Conservation (phyloP, 345 rosid species). For the Eucalyptus cladocalyx region DNA sequence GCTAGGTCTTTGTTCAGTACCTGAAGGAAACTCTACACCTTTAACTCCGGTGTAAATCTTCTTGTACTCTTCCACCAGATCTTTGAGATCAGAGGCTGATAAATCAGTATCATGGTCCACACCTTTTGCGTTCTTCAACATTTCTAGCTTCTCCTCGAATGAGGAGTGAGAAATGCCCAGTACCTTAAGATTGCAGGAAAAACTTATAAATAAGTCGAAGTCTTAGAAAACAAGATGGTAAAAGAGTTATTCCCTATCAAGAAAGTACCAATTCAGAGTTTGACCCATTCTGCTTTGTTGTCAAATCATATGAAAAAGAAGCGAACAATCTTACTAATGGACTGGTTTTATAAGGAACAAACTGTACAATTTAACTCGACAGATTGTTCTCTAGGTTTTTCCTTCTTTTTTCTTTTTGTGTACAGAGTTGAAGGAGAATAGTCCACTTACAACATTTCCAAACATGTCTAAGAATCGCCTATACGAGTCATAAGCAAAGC, state of each 20-base stretch:
- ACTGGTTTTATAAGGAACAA: background rate
- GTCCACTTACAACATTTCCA: conserved; percentile 75
- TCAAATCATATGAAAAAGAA: background rate
- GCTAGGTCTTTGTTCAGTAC: conserved; percentile 9
- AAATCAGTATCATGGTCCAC: conserved; percentile 61
- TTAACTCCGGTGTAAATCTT: conserved; percentile 49
- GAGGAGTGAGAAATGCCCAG: conserved; percentile 78
- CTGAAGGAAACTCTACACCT: conserved; percentile 78
- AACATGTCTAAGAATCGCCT: conserved; percentile 95
- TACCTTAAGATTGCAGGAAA: conserved; percentile 27
- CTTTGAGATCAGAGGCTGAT: conserved; percentile 66
- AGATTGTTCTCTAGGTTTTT: background rate
- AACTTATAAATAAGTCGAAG: background rate
- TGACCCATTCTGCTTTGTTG: background rate
- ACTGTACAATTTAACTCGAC: background rate
- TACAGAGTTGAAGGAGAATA: background rate
- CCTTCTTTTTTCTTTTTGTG: background rate
- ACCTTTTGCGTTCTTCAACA: conserved; percentile 55
- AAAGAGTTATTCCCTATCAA: background rate
- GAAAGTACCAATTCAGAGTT: background rate
- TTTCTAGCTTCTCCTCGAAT: conserved; percentile 69
- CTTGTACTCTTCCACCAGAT: conserved; percentile 79
- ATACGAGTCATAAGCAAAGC: conserved; percentile 86
- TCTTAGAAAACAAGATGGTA: background rate
- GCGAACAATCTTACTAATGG: background rate